Percentiles rank a stretch among this genome's conserved stretches.
Conservation (phyloP, 2,329 filamentous ascomycete species). For the Delphinella strobiligena region DNA sequence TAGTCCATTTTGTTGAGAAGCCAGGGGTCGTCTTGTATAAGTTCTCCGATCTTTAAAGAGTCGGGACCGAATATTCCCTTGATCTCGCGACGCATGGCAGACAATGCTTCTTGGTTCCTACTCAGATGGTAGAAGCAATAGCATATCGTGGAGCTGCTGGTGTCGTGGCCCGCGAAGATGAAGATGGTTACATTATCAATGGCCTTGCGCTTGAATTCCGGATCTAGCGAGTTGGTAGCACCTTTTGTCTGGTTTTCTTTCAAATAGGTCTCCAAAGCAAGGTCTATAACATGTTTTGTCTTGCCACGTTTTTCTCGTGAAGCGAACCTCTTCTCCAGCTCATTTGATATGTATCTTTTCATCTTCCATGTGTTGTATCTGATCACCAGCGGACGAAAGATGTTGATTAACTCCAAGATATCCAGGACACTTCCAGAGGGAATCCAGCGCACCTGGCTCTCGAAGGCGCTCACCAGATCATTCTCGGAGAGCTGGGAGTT, state of each 20-base stretch:
- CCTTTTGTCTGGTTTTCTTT: conserved; percentile 21
- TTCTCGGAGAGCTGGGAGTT: conserved; percentile 23
- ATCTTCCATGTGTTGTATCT: conserved; percentile 25
- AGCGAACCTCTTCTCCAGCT: conserved; percentile 26
- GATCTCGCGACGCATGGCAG: conserved; percentile 35
- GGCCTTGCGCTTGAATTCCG: conserved; percentile 23
- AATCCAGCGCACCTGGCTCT: conserved; percentile 24
- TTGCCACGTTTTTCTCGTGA: conserved; percentile 19
- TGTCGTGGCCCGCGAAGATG: conserved; percentile 32
- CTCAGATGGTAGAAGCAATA: conserved; percentile 30
- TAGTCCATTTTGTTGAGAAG: conserved; percentile 41
- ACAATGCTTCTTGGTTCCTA: conserved; percentile 20
- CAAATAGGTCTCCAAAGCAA: conserved; percentile 24
- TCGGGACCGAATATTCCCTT: conserved; percentile 37
- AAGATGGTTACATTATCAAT: conserved; percentile 28
- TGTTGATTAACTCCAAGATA: conserved; percentile 25
- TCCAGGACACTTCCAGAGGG: conserved; percentile 20
- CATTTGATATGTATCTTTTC: conserved; percentile 21
- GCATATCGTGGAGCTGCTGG: conserved; percentile 25
- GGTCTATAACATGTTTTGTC: conserved; percentile 23
- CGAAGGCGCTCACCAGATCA: conserved; percentile 25
- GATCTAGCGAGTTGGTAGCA: conserved; percentile 20
- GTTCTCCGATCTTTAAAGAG: conserved; percentile 23
- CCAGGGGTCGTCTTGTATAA: conserved; percentile 30
- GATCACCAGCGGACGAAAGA: conserved; percentile 22